phyloP scores from a whole-genome alignment of 306 rosid species.

The Gastrolobium bilobum region DNA sequence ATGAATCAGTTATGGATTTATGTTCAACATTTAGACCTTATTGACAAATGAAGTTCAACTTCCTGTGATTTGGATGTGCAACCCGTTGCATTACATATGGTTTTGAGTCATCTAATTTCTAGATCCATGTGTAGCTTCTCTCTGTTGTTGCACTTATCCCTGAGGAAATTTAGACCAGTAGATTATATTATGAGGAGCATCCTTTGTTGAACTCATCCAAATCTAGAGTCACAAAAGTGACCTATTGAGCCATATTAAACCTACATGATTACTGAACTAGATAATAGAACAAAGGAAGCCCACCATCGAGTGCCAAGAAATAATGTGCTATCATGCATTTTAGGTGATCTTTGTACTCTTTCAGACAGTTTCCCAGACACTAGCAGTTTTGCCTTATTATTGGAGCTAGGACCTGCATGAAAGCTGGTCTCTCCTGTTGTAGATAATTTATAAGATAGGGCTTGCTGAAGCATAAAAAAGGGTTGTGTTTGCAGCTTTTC shows the following conservation, averaged over 20 bases:
- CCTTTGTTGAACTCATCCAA: constrained; percentile 2
- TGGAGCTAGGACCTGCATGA: neutral
- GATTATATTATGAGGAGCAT: neutral
- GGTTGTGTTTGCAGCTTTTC: neutral
- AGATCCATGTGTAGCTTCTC: neutral
- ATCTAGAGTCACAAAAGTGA: constrained; percentile 13
- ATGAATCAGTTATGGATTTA: neutral
- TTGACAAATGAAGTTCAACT: constrained; percentile 2
- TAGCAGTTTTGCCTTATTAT: neutral
- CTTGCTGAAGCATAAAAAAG: neutral
- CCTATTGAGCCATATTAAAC: neutral
- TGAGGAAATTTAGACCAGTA: constrained; percentile 7
- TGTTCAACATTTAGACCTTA: constrained; percentile 16
- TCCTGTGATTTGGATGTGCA: neutral
- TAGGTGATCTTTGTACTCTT: neutral
- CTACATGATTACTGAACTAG: neutral
- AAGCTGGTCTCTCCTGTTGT: neutral
- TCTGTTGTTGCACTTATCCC: neutral
- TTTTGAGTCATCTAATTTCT: neutral
- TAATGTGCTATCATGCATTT: constrained; percentile 4
- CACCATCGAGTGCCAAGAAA: neutral
- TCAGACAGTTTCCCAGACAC: neutral
- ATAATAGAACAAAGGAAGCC: constrained; percentile 1
- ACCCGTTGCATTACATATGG: neutral
- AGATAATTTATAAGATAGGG: neutral